Evolutionary conservation across 2,329 filamentous ascomycete species (phyloP), one percentile per base, ranked within the genome.

Genomic region (Colletotrichum musae): DNA sequence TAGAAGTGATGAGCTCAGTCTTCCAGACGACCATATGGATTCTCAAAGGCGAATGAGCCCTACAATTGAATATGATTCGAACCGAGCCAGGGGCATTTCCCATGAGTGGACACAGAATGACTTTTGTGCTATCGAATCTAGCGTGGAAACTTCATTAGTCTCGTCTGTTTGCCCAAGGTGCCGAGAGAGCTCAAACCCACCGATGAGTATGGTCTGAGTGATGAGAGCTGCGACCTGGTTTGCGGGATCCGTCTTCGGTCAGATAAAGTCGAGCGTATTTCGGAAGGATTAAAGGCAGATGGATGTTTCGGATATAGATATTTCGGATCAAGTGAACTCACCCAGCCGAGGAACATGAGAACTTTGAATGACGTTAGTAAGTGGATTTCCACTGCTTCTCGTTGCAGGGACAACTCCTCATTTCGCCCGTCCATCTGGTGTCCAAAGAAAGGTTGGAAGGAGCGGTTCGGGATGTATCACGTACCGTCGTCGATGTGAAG

Each of bases 401-500:
- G 1, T 7, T 9, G 28, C 28, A 9, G 6, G 3, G 28, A 32
- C 32, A 13, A 9, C 24, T 18, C 2, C 3, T 4, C 2, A 3
- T 18, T 2, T 13, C 13, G 12, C 13, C 3, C 32, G 1, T 36
- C 4, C 7, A 6, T 3, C 7, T 36, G 32, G 5, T 6, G 7
- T 9, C 4, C 9, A 10, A 10, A 36, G 5, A 36, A 2, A 36
- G 4, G 1, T 3, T 10, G 7, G 1, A 36, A 10, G 32, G 32
- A 10, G 32, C 32, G 2, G 9, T 3, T 36, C 7, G 15, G 7
- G 3, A 15, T 13, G 5, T 21, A 36, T 2, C 9, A 36, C 72
- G 21, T 61, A 75, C 74, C 66, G 64, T 76, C 74, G 16, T 76
- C 74, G 5, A 74, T 16, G 6, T 71, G 62, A 1, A 76, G 50